These are phyloP conservation scores for Lupinus albus DNA, from an alignment of 306 rosid genomes.

Conservation along the genomic window DNA sequence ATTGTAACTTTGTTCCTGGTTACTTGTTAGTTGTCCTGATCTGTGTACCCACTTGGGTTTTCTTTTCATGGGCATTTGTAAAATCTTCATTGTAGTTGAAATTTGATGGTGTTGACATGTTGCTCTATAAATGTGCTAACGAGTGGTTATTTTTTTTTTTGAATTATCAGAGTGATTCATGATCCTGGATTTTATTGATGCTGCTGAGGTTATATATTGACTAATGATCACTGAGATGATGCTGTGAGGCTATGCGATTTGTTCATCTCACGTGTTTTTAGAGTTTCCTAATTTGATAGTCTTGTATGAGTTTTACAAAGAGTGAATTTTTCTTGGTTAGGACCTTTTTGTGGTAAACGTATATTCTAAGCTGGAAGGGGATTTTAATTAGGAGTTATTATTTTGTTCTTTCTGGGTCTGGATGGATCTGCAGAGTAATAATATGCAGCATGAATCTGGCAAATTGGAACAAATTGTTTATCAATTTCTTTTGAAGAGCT, in stretches of 20 bases:
- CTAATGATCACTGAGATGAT: constrained; percentile 39
- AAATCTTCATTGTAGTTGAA: constrained; percentile 44
- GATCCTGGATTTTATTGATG: constrained; percentile 26
- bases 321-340: constrained; percentile 17
- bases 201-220: not conserved
- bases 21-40: constrained; percentile 41
- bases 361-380: constrained; percentile 42
- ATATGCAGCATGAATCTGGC: constrained; percentile 66
- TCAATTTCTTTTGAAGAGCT: constrained; percentile 73
- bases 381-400: constrained; percentile 37
- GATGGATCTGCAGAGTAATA: constrained; percentile 70
- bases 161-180: constrained; percentile 40
- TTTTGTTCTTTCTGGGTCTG: constrained; percentile 12
- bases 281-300: constrained; percentile 26
- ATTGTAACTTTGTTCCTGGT: constrained; percentile 21
- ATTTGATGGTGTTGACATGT: constrained; percentile 25
- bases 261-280: constrained; percentile 24
- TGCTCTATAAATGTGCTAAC: not conserved
- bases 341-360: constrained; percentile 11
- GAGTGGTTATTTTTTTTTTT: constrained; percentile 15
- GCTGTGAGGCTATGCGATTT: constrained; percentile 33
- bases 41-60: constrained; percentile 39
- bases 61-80: constrained; percentile 27
- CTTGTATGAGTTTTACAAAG: constrained; percentile 13
- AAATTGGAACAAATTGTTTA: constrained; percentile 80